Evolutionary conservation across 1,284 basidiomycete genomes (phyloP).

Genomic region (Sanghuangporus weigelae): DNA sequence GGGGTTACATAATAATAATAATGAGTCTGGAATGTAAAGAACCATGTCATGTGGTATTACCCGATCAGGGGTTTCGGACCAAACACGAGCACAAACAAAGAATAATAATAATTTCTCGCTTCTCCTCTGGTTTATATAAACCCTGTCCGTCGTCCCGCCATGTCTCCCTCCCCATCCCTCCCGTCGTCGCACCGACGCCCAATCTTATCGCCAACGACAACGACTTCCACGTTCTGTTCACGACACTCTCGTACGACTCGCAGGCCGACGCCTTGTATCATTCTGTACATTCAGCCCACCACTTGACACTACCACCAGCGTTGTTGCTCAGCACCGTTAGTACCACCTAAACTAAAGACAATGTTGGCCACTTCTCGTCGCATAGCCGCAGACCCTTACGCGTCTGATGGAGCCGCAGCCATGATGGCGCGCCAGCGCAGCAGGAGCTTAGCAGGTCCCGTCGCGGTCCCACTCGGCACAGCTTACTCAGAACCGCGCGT

Average conservation of each 20-base stretch:
- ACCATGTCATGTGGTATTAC: neutral
- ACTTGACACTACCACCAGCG: neutral
- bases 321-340: neutral
- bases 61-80: no score
- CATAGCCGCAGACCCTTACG: neutral
- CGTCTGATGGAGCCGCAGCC: neutral
- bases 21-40: neutral
- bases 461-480: constrained; percentile 12
- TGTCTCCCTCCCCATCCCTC: neutral
- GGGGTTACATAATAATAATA: neutral
- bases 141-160: neutral
- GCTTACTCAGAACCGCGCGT: constrained; percentile 13
- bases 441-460: constrained; percentile 5
- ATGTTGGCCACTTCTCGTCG: constrained; percentile 8
- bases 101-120: neutral
- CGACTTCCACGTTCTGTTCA: neutral
- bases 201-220: neutral
- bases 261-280: neutral
- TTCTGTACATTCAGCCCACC: neutral
- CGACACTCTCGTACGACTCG: neutral
- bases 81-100: neutral
- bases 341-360: neutral
- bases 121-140: neutral
- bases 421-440: constrained; percentile 5
- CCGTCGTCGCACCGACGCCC: neutral